Conservation (phyloP, 345 rosid species). For the Bruguiera parviflora region DNA sequence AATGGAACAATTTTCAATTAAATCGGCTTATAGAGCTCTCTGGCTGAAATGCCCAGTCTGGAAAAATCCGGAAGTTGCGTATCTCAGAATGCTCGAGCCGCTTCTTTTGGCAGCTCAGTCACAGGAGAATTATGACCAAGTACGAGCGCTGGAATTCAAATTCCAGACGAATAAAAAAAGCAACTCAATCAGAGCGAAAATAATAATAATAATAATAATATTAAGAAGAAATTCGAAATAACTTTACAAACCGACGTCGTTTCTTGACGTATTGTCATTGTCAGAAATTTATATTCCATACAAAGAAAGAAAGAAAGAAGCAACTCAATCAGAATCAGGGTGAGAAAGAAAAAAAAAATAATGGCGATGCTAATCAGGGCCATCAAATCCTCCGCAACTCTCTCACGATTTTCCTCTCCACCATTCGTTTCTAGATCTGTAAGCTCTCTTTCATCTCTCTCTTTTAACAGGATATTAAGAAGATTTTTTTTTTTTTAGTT, state of each 20-base stretch:
- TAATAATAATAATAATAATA: too few species aligned
- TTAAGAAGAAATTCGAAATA: too few species aligned
- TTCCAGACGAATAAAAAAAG: too few species aligned
- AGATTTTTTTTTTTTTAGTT: neutral
- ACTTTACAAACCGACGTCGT: neutral
- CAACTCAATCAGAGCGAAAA: too few species aligned
- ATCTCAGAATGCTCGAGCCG: too few species aligned
- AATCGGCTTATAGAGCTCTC: too few species aligned
- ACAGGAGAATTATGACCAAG: too few species aligned
- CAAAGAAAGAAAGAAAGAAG: neutral
- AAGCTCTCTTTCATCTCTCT: constrained; percentile 1
- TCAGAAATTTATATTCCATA: neutral
- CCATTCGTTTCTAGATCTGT: constrained; percentile 35
- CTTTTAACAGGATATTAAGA: neutral
- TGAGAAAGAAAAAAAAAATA: neutral
- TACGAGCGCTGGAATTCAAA: too few species aligned
- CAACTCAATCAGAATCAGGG: neutral
- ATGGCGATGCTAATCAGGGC: constrained; percentile 15
- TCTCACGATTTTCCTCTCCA: constrained; percentile 13
- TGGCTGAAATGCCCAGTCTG: too few species aligned
- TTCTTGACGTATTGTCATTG: neutral
- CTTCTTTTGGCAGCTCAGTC: too few species aligned
- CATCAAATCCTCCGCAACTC: neutral
- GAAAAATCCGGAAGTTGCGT: too few species aligned
- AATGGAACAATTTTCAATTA: too few species aligned